These are phyloP conservation scores for Suillus discolor DNA, from an alignment of 768 basidiomycete species.

Conservation along the genomic window DNA sequence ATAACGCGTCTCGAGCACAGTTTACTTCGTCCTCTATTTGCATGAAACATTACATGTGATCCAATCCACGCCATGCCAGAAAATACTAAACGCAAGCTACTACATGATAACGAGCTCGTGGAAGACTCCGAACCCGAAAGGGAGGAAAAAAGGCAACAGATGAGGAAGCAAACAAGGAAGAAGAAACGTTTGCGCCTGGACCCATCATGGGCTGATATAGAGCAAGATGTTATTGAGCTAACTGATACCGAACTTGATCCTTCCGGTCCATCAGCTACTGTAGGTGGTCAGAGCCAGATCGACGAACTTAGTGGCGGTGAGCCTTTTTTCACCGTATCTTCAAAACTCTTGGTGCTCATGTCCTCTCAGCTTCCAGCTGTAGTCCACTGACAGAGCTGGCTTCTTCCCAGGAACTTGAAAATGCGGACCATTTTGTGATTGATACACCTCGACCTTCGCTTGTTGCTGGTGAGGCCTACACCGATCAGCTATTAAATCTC, in stretches of 20 bases:
- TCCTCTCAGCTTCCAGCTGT: background rate
- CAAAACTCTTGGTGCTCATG: background rate
- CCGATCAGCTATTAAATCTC: background rate
- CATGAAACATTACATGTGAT: background rate
- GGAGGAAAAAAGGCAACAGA: slow-evolving; percentile 36
- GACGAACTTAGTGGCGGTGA: background rate
- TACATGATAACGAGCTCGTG: slow-evolving; percentile 43
- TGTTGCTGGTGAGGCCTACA: background rate
- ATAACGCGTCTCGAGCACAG: slow-evolving; percentile 45
- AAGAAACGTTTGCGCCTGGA: background rate
- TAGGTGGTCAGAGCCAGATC: background rate
- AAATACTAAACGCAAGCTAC: background rate
- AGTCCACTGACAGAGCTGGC: background rate
- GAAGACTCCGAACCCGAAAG: slow-evolving; percentile 78
- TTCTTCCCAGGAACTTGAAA: background rate
- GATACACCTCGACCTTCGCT: background rate
- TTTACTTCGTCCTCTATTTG: background rate
- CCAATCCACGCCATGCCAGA: background rate
- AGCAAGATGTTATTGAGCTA: slow-evolving; percentile 5
- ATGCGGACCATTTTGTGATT: background rate
- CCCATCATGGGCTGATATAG: background rate
- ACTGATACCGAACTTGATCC: background rate
- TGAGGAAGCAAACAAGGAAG: slow-evolving; percentile 25
- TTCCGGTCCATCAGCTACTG: background rate
- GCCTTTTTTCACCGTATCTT: background rate